Evolutionary conservation across 225 moss, liverwort and hornwort species (phyloP).

Genomic region (Climacium dendroides): DNA sequence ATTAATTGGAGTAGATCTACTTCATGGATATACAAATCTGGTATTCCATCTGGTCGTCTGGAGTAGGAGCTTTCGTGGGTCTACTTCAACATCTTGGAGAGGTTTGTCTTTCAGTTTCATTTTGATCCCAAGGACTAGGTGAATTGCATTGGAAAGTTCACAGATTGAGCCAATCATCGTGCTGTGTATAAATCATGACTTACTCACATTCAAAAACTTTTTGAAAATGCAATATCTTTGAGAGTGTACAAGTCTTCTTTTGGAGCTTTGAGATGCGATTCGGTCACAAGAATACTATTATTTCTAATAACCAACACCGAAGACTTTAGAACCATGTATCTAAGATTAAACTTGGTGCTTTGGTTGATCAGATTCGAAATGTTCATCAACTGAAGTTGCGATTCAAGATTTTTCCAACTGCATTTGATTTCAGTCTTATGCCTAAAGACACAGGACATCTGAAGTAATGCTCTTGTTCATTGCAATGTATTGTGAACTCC

Average conservation of each 20-base stretch:
- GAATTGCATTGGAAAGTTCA: background rate
- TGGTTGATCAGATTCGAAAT: conserved; percentile 69
- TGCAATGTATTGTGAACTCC: background rate
- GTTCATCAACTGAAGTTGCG: conserved; percentile 55
- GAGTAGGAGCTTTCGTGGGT: conserved; percentile 89
- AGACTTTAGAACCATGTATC: background rate
- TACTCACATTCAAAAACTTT: background rate
- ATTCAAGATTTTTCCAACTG: conserved; percentile 75
- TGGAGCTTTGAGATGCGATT: background rate
- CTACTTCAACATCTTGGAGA: conserved; percentile 92
- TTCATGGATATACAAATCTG: conserved; percentile 98
- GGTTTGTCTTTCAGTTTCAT: conserved; percentile 30
- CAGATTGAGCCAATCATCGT: background rate
- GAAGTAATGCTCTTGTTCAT: conserved; percentile 14
- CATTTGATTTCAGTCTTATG: conserved; percentile 75
- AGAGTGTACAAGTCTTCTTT: background rate
- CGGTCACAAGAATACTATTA: background rate
- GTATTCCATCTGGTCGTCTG: conserved; percentile 88
- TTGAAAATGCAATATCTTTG: background rate
- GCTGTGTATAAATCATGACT: background rate
- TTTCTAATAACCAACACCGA: background rate
- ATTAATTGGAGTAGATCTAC: conserved; percentile 43
- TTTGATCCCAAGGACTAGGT: background rate
- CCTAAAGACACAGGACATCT: conserved; percentile 29
- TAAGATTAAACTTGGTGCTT: background rate